Base-by-base conservation (phyloP, 495 filamentous ascomycete genomes). In the Pyronema domesticum region DNA sequence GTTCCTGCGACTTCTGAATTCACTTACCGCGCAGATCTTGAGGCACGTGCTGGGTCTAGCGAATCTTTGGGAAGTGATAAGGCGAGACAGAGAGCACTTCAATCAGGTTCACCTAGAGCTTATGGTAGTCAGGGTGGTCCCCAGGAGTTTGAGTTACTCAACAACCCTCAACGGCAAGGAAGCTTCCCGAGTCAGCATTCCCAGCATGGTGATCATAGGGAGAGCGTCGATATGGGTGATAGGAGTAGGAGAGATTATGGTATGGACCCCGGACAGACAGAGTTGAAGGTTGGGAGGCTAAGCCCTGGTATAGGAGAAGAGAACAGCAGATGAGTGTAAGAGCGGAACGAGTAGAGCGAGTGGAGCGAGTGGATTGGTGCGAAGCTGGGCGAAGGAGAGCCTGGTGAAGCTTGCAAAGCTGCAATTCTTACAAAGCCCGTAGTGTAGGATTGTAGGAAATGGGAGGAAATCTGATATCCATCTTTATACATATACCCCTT, bases 171-270 rank as follows among this genome's bases (percentile, higher is more conserved):
- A 37, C 48, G 36, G n/a, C 19, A 34, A n/a, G 39, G 39, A 1
- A 13, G 13, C 13, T 17, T 13, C 39, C 39, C 39, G 17, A 13
- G 13, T n/a, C 17, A n/a, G 34, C 48, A 51, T 9, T 17, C 39
- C 15, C 39, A 42, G 39, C 39, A 51, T 51, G 11, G 11, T 1
- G 34, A 51, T 11, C 36, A 51, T 37, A 51, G 48, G 18, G 48
- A 23, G 9, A 51, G 48, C 13, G 30, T 51, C 13, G 48, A 51
- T 37, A 51, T 51, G 48, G 48, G 48, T 14, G 48, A 51, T 11
- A 17, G 34, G 3, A 23, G 13, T 3, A 33, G 48, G 30, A 34
- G 48, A 23, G 34, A 47, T 11, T 14, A 23, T 47, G 45, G 19
- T 42, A 17, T 13, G 39, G 39, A 30, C 23, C 23, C 23, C 23